Evolutionary conservation across 23 red algal genomes (phyloP).

Genomic region (Gracilaria vermiculophylla): DNA sequence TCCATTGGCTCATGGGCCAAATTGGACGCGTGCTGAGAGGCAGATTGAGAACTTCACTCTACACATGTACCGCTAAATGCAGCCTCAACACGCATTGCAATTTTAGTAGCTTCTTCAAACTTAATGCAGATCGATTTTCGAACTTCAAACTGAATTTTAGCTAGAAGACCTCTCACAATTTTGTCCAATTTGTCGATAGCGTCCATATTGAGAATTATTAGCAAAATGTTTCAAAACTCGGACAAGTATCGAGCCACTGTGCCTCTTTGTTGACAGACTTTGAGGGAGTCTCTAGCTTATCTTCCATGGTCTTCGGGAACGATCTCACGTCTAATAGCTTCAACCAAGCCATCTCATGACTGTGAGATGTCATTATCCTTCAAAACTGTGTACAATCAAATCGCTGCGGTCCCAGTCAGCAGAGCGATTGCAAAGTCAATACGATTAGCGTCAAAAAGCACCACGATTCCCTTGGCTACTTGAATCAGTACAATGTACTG

Average conservation of each 20-base stretch:
- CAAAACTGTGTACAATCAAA: not conserved
- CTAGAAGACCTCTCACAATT: not conserved
- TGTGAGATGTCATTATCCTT: not conserved
- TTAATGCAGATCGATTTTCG: not conserved
- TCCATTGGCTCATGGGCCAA: too few species aligned
- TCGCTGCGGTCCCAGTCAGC: not conserved
- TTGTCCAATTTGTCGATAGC: not conserved
- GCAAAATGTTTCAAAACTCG: not conserved
- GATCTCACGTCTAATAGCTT: not conserved
- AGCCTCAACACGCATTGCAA: not conserved
- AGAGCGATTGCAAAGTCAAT: not conserved
- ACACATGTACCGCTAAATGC: not conserved
- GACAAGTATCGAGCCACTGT: not conserved
- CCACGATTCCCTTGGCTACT: not conserved
- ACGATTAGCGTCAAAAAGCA: not conserved
- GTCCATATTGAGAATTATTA: not conserved
- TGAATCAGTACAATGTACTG: not conserved
- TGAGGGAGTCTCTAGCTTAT: not conserved
- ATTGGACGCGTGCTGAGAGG: too few species aligned
- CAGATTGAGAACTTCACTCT: too few species aligned
- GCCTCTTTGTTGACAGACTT: not conserved
- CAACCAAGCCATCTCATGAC: not conserved
- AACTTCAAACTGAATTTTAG: not conserved
- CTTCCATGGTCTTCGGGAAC: not conserved
- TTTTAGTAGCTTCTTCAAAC: not conserved